These are phyloP conservation scores for Tricladium varicosporioides DNA, from an alignment of 2,329 filamentous ascomycete genomes.

Conservation along the genomic window DNA sequence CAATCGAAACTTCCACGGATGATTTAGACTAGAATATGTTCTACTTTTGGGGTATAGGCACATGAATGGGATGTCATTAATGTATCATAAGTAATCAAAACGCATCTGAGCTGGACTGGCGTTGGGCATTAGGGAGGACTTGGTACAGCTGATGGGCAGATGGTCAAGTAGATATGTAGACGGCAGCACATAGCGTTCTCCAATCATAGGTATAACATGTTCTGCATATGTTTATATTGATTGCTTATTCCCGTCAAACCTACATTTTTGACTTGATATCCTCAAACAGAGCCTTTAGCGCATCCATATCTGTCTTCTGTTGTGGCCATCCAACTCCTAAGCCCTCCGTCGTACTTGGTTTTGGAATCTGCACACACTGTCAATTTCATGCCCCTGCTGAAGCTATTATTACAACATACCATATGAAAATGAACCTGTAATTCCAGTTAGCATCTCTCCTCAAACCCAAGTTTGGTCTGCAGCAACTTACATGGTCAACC, in stretches of 20 bases:
- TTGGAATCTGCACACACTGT: constrained; percentile 68
- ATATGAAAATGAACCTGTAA: constrained; percentile 87
- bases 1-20: constrained; percentile 26
- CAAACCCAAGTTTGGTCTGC: background rate
- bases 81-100: background rate
- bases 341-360: constrained; percentile 81
- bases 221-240: background rate
- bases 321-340: constrained; percentile 78
- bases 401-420: constrained; percentile 46
- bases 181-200: too few relatives aligned
- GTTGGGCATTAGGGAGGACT: background rate
- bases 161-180: too few relatives aligned
- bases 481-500: constrained; percentile 76
- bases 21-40: constrained; percentile 30
- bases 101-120: background rate
- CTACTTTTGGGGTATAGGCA: background rate
- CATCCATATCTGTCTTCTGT: constrained; percentile 74
- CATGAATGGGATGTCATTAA: constrained; percentile 8
- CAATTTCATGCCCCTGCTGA: background rate
- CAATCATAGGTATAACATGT: background rate
- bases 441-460: background rate
- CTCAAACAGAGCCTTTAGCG: constrained; percentile 74
- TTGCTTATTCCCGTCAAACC: constrained; percentile 12
- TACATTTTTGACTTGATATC: constrained; percentile 91
- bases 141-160: too few relatives aligned